Conservation (phyloP, 139 green algal species). For the Dunaliella sp. region DNA sequence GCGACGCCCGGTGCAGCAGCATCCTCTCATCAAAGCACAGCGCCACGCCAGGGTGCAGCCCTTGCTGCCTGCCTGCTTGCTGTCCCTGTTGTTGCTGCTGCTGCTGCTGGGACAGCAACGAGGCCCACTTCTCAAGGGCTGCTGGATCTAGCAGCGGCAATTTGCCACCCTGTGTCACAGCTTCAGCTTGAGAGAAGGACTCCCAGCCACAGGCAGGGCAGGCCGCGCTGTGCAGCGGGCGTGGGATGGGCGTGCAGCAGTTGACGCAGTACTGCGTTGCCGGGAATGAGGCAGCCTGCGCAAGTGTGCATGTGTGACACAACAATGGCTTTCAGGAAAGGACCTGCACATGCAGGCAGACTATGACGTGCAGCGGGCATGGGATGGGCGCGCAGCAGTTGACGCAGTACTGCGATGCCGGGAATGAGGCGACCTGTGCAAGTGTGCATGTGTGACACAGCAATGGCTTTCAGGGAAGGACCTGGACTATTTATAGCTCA, state of each 20-base stretch:
- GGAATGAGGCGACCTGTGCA: too few species aligned
- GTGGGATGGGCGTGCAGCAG: neutral
- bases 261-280: neutral
- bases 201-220: neutral
- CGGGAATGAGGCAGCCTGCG: neutral
- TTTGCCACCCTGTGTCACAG: too few species aligned
- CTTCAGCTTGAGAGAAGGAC: too few species aligned
- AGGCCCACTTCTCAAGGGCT: neutral
- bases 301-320: too few species aligned
- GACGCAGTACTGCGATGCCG: neutral
- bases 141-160: neutral
- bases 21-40: conserved; percentile 41
- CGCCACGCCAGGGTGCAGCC: conserved; percentile 13
- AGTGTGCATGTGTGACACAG: too few species aligned
- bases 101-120: neutral
- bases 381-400: neutral
- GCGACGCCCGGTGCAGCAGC: conserved; percentile 38
- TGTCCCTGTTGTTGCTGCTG: neutral
- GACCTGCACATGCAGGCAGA: neutral
- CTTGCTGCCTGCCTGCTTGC: neutral
- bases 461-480: too few species aligned
- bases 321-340: too few species aligned
- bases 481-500: too few species aligned
- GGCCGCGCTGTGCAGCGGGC: neutral
- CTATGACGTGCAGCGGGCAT: neutral